phyloP scores from a whole-genome alignment of 768 basidiomycete species.

The Trametes meyenii region DNA sequence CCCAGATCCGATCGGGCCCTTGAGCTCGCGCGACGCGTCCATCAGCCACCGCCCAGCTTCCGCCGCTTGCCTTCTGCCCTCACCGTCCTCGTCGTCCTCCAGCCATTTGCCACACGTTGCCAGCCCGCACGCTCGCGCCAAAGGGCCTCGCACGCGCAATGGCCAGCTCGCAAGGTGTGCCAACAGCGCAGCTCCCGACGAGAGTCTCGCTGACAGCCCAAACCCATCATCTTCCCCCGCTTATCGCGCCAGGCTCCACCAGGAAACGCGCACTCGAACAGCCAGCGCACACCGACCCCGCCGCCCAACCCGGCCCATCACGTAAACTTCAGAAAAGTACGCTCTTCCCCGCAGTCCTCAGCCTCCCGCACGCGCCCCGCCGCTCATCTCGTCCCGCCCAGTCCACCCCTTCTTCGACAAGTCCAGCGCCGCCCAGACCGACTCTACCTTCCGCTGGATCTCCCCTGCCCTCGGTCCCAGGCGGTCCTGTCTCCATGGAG shows the following conservation, averaged over 20 bases:
- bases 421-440: slow-evolving; percentile 5
- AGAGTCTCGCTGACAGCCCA: neutral
- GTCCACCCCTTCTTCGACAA: slow-evolving; percentile 36
- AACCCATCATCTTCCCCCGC: neutral
- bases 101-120: neutral
- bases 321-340: slow-evolving; percentile 27
- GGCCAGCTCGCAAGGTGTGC: slow-evolving; percentile 2
- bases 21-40: neutral
- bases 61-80: neutral
- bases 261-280: slow-evolving; percentile 9
- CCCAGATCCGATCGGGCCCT: neutral
- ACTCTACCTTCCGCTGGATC: slow-evolving; percentile 35
- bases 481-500: slow-evolving; percentile 41
- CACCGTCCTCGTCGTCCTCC: neutral
- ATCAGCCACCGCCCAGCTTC: neutral
- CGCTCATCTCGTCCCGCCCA: neutral
- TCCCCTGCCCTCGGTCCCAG: slow-evolving; percentile 35
- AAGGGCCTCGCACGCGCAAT: neutral
- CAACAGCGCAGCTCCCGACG: neutral
- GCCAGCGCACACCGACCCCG: neutral
- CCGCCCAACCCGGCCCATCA: neutral
- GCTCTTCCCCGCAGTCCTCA: neutral
- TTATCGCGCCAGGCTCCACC: slow-evolving; percentile 2
- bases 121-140: neutral
- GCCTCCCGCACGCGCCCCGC: neutral